Base-by-base conservation (phyloP, 2,329 filamentous ascomycete genomes). In the Aspergillus pseudoviridinutans region DNA sequence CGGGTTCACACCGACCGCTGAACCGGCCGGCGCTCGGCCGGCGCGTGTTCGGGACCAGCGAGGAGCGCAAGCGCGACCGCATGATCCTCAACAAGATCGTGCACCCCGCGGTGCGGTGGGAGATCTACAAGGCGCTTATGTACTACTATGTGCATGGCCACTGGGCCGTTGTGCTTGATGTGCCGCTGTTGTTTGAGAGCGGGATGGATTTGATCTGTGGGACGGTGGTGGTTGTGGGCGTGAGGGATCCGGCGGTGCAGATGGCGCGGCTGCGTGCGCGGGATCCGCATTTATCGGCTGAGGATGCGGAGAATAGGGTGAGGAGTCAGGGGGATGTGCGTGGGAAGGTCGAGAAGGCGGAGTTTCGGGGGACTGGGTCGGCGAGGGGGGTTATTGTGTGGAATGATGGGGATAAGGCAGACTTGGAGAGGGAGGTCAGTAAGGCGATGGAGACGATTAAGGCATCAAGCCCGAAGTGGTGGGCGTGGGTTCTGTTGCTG, bases 91-190 rank as follows among this genome's bases (percentile, higher is more conserved):
- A 97, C 72, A 80, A 84, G 51, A 97, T 99, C 64, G 90, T 97
- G 52, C 94, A 99, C 72, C 94, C 94, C 0, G 92, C 91, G 0
- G 92, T 99, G 46, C 83, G 92, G 44, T 82, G 79, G 69, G 91
- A 90, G 72, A 93, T 97, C 82, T 91, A 91, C 74, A 85, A 82
- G 66, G 80, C 83, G 50, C 83, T 97, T 56, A 69, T 91, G n/a
- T 79, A 80, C 59, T 85, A 84, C 65, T 97, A 96, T 69, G 55
- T 94, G 14, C 76, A 76, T 1, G 93, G 94, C 0, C 73, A 86
- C 70, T 94, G 93, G 91, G 92, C 92, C 0, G 91, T 96, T 3
- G 88, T 99, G 38, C 81, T 97, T 17, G 94, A 99, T 71, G 87
- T 99, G 8, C 94, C 94, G 53, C 79, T 99, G 54, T 81, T 99